Evolutionary conservation across 306 rosid species (phyloP), one percentile per base, ranked within the genome.

Genomic region (Spatholobus suberectus): DNA sequence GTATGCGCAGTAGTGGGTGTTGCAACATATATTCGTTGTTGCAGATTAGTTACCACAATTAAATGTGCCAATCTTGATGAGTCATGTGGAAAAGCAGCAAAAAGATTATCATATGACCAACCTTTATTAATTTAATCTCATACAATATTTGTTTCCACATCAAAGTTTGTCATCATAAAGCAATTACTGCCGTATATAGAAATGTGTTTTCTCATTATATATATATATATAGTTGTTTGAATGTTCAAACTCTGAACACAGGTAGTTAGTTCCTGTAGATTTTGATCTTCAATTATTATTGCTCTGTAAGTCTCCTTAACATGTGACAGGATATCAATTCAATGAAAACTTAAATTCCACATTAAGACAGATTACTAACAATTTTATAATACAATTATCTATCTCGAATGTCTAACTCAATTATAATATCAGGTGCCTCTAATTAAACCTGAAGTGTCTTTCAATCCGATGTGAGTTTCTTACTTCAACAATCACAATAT

Each of bases 371-470:
- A 62, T 62, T 17, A 34, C 43, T 38, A 21, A 37, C 54, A 12
- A 68, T 21, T 11, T 27, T 13, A 40, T 23, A 32, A 34, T 8
- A 40, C 75, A 47, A 52, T 0, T 34, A 24, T 49, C 26, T 8
- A 35, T 52, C 8, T 13, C 27, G 7, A 9, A 1, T 26, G 74
- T 70, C 27, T 1, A 80, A 21, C 52, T 37, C 63, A 81, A 71
- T 43, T 32, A 47, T 23, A 72, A 63, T 29, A 62, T 73, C 74
- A 81, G 63, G 80, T 81, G 75, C 41, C 68, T 44, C 54, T 59
- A 66, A 35, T 78, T 49, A 65, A 65, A 37, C 12, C 20, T 17
- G 37, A 57, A 47, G 55, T 35, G 18, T 35, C 79, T 32, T 34
- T 58, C 84, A 80, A 62, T 8, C 8, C 27, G 20, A 72, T 13